A percentile compares a stretch with the other conserved stretches of the same genome.
Conservation (phyloP, 1,139 yeast genomes). For the Saccharomyces pastorianus region DNA sequence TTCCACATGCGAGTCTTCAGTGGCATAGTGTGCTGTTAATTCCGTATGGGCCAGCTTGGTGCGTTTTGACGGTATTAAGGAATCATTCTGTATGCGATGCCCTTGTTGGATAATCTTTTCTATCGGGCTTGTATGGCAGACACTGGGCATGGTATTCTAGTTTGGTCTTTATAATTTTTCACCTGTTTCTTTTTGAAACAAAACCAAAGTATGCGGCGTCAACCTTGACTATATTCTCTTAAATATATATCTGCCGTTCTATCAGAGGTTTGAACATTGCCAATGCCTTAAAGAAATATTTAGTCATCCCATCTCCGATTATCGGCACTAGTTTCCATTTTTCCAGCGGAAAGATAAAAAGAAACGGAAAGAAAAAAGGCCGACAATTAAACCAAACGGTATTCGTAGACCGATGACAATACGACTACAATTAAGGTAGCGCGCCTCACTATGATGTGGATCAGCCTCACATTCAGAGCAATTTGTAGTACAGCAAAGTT, state of each 20-base stretch:
- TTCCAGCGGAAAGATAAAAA: not conserved
- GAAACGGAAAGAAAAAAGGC: not conserved
- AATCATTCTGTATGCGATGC: slow-evolving; percentile 5
- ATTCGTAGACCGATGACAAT: not conserved
- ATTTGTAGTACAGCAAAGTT: not conserved
- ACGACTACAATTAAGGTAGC: not conserved
- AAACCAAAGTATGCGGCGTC: slow-evolving; percentile 2
- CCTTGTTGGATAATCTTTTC: slow-evolving; percentile 14
- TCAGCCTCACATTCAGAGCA: not conserved
- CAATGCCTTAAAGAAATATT: not conserved
- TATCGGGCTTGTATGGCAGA: slow-evolving; percentile 17
- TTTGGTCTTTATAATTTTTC: not conserved
- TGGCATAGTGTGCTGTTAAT: not conserved
- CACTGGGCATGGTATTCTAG: slow-evolving; percentile 3
- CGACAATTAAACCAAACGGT: not conserved
- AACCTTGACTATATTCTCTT: not conserved
- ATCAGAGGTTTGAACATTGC: not conserved
- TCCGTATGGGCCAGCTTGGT: not conserved
- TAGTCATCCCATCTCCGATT: not conserved
- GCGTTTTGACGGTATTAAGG: slow-evolving; percentile 3
- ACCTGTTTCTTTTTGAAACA: not conserved
- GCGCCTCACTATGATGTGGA: not conserved
- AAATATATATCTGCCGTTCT: not conserved
- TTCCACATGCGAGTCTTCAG: not conserved
- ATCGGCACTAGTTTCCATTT: not conserved